Percentiles rank a stretch among this genome's conserved stretches.
These are phyloP conservation scores for Globisporangium paroecandrum DNA, from an alignment of 352 stramenopile species.

Conservation along the genomic window DNA sequence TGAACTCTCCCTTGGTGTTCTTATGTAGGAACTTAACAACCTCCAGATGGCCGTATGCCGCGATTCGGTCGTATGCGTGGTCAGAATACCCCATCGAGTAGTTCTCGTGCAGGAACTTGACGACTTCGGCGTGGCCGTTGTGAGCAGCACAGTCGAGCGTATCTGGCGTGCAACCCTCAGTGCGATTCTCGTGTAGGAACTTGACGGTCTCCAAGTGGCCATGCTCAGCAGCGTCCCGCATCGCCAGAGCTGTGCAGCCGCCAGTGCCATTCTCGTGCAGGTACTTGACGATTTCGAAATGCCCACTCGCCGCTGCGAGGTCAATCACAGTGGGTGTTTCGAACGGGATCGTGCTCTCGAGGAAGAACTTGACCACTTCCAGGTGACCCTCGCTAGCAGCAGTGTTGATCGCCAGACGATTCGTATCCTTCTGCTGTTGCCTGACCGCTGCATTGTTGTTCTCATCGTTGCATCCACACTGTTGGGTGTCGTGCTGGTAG, in stretches of 20 bases:
- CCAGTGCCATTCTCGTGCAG: background rate
- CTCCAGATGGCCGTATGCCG: background rate
- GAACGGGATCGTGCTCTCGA: background rate
- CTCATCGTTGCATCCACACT: background rate
- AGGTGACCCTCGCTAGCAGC: background rate
- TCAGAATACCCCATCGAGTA: background rate
- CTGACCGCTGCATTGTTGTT: background rate
- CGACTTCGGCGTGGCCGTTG: background rate
- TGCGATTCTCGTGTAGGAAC: no score
- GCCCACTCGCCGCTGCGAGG: background rate
- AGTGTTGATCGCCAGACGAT: background rate
- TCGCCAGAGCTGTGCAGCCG: background rate
- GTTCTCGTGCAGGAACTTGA: background rate
- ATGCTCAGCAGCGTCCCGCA: background rate
- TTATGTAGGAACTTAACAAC: background rate
- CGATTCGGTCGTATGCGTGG: background rate
- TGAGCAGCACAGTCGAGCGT: no score
- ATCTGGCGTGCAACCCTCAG: no score
- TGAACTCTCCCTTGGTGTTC: background rate
- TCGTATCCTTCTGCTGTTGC: background rate
- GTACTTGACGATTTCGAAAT: background rate
- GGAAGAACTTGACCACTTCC: background rate
- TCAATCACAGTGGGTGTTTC: background rate
- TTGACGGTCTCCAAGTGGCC: background rate
- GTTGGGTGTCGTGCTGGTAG: background rate